Evolutionary conservation across 169 alveolate species (phyloP).

Genomic region (Plasmodium gaboni): DNA sequence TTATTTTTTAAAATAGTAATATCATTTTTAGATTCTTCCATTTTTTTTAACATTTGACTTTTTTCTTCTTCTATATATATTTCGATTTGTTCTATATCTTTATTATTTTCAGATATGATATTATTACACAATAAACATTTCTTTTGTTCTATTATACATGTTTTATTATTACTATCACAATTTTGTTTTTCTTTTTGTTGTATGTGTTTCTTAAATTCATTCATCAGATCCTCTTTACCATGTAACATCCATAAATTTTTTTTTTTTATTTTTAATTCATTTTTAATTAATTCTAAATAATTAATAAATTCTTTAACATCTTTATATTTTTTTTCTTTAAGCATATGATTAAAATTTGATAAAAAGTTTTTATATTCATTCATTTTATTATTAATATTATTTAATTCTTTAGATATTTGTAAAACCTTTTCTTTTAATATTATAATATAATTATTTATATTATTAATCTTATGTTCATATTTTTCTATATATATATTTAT

Average conservation of each 20-base stretch:
- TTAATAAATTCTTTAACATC: background rate
- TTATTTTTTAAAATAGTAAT: slow-evolving; percentile 14
- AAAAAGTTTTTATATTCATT: slow-evolving; percentile 1
- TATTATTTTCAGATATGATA: too few relatives aligned
- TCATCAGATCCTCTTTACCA: slow-evolving; percentile 14
- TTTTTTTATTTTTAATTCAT: slow-evolving; percentile 16
- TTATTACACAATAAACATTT: too few relatives aligned
- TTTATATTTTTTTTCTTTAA: slow-evolving; percentile 6
- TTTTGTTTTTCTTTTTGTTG: background rate
- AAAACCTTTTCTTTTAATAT: background rate
- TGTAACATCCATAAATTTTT: slow-evolving; percentile 8
- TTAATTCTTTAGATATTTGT: background rate
- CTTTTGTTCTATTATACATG: background rate
- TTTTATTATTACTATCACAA: slow-evolving; percentile 7
- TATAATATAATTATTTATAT: background rate
- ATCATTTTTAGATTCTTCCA: slow-evolving; percentile 8
- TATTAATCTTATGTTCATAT: slow-evolving; percentile 13
- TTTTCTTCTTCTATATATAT: background rate
- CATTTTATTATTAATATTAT: slow-evolving; percentile 2
- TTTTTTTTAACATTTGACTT: background rate
- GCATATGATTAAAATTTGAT: slow-evolving; percentile 12
- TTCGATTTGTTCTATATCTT: background rate
- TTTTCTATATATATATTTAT: slow-evolving; percentile 4
- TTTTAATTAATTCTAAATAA: background rate
- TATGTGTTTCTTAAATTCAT: background rate